A percentile compares a stretch with the other conserved stretches of the same genome.
phyloP scores from a whole-genome alignment of 352 stramenopile genomes.

The Phytophthora syringae region DNA sequence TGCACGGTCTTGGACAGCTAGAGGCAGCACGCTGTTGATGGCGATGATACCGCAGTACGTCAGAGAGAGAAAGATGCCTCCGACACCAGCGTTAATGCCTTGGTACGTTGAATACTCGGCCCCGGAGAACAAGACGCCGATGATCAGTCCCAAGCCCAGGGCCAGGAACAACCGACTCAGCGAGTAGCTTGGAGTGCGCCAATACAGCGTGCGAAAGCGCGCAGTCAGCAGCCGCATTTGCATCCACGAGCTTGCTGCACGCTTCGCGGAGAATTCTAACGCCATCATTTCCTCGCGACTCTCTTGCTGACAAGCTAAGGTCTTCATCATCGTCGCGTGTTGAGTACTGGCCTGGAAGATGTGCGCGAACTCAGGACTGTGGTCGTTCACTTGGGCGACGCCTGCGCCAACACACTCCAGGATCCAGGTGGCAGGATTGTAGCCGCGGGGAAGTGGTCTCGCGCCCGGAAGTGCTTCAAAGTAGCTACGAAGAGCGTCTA shows the following conservation, averaged over 20 bases:
- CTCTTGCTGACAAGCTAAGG: too few species aligned
- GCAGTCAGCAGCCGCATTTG: constrained; percentile 10
- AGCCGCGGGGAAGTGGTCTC: too few species aligned
- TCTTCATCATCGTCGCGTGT: not conserved
- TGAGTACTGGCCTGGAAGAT: constrained; percentile 5
- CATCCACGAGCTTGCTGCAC: constrained; percentile 9
- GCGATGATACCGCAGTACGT: constrained; percentile 64
- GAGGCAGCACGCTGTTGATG: constrained; percentile 62
- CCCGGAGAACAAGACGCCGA: constrained; percentile 2
- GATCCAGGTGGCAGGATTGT: constrained; percentile 87
- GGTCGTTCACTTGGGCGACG: constrained; percentile 9
- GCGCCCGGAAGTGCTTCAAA: constrained; percentile 44
- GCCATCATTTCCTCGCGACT: constrained; percentile 9
- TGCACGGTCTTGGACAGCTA: constrained; percentile 65
- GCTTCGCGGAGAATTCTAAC: constrained; percentile 21
- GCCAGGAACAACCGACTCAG: constrained; percentile 10
- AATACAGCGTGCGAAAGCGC: constrained; percentile 37
- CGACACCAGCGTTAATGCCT: constrained; percentile 5
- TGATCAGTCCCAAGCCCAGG: not conserved
- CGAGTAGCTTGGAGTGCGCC: constrained; percentile 28
- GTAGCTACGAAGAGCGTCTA: constrained; percentile 33
- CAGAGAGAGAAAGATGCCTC: constrained; percentile 21
- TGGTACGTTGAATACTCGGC: constrained; percentile 13
- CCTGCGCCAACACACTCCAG: constrained; percentile 50
- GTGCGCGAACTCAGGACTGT: constrained; percentile 20